These are phyloP conservation scores for Bryoglossum gracile DNA, from an alignment of 495 filamentous ascomycete species.

Conservation along the genomic window DNA sequence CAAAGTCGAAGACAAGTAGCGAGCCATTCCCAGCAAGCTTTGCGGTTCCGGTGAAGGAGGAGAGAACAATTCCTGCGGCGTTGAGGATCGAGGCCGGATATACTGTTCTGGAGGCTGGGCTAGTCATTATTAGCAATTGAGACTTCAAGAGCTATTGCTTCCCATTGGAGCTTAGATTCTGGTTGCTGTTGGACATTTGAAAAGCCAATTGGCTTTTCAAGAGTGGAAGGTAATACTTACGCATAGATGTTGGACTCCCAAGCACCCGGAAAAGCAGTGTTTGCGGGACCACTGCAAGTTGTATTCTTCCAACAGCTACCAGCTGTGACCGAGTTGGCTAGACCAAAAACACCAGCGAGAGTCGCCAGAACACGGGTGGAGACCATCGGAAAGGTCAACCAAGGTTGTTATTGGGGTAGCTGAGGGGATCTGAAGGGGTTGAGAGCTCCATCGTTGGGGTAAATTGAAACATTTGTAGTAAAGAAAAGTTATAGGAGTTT, in stretches of 20 bases:
- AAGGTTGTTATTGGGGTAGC: neutral
- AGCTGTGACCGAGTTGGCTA: neutral
- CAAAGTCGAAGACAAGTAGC: conserved; percentile 49
- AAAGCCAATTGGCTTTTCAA: no score
- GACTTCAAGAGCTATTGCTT: no score
- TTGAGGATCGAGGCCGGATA: conserved; percentile 40
- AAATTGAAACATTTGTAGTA: neutral
- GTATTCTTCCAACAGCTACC: conserved; percentile 15
- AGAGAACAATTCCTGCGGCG: conserved; percentile 28
- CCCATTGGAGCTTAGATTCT: no score
- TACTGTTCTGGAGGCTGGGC: conserved; percentile 47
- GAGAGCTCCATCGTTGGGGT: no score
- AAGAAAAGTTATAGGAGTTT: no score
- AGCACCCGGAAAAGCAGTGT: conserved; percentile 43
- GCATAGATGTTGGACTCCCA: neutral
- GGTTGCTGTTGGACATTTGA: no score
- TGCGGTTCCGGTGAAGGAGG: conserved; percentile 27
- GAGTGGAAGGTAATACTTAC: neutral
- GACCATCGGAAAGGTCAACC: no score
- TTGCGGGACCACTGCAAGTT: conserved; percentile 13
- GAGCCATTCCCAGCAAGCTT: conserved; percentile 40
- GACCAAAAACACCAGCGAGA: neutral
- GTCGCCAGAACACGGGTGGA: neutral
- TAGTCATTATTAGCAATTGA: no score
- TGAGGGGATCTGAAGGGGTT: neutral